Conservation (phyloP, 495 filamentous ascomycete genomes). For the Neurospora sp. region DNA sequence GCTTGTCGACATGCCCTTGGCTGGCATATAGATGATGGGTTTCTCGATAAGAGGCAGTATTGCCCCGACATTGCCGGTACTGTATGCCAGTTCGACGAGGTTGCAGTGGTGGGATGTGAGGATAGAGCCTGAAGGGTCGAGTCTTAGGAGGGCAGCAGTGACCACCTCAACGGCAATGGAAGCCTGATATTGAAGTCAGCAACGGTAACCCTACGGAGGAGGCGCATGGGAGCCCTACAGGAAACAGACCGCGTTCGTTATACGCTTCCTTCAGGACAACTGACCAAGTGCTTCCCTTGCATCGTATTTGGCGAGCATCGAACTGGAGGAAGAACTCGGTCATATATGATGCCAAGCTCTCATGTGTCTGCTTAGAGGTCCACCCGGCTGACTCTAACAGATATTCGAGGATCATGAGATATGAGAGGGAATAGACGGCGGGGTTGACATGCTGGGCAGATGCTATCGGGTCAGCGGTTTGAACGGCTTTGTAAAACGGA, state of each 20-base stretch:
- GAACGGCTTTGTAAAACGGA: not conserved
- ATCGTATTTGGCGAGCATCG: conserved; percentile 37
- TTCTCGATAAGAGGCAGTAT: conserved; percentile 61
- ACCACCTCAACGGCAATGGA: conserved; percentile 49
- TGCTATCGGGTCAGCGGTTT: conserved; percentile 3
- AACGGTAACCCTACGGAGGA: not conserved
- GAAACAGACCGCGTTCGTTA: conserved; percentile 21
- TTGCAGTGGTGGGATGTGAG: conserved; percentile 59
- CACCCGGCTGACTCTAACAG: conserved; percentile 11
- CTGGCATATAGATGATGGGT: conserved; percentile 56
- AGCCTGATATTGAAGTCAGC: conserved; percentile 29
- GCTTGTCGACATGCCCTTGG: conserved; percentile 18
- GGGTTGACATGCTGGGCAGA: conserved; percentile 26
- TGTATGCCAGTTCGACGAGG: conserved; percentile 50
- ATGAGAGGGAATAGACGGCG: conserved; percentile 31
- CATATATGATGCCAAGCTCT: conserved; percentile 22
- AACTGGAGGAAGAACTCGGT: conserved; percentile 33
- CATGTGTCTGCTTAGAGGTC: conserved; percentile 8
- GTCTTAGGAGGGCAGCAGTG: conserved; percentile 54
- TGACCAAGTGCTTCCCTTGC: conserved; percentile 21
- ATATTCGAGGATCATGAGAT: conserved; percentile 27
- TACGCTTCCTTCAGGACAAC: conserved; percentile 16
- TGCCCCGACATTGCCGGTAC: conserved; percentile 36
- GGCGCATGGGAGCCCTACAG: conserved; percentile 17
- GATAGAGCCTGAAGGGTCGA: conserved; percentile 60